These are phyloP conservation scores for Russula sp. DNA, from an alignment of 768 basidiomycete genomes.

Conservation along the genomic window DNA sequence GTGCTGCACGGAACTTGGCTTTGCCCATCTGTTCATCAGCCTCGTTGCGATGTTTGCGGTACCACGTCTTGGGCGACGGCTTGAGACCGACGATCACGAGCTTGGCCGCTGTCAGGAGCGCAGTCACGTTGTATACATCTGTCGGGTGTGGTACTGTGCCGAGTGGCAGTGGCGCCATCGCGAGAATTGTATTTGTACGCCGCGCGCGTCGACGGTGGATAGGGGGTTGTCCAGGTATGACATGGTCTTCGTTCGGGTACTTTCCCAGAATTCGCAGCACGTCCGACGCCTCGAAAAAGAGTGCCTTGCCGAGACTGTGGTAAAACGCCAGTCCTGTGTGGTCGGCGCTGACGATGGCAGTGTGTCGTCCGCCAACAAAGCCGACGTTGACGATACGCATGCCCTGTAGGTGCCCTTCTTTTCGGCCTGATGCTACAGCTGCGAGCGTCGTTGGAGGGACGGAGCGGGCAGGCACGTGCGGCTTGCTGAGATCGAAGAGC, in stretches of 20 bases:
- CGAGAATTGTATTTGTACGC: slow-evolving; percentile 60
- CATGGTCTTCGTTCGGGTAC: slow-evolving; percentile 59
- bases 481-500: slow-evolving; percentile 75
- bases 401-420: slow-evolving; percentile 81
- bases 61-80: slow-evolving; percentile 91
- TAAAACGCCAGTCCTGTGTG: slow-evolving; percentile 91
- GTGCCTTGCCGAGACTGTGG: slow-evolving; percentile 88
- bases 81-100: slow-evolving; percentile 91
- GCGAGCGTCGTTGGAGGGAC: slow-evolving; percentile 66
- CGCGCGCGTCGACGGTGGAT: slow-evolving; percentile 50
- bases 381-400: slow-evolving; percentile 77
- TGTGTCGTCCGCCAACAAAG: slow-evolving; percentile 90
- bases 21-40: slow-evolving; percentile 46
- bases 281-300: slow-evolving; percentile 94
- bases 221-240: slow-evolving; percentile 32
- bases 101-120: slow-evolving; percentile 86
- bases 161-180: slow-evolving; percentile 78
- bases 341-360: slow-evolving; percentile 88
- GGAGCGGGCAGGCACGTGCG: slow-evolving; percentile 62
- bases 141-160: slow-evolving; percentile 71
- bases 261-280: slow-evolving; percentile 90
- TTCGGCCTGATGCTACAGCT: slow-evolving; percentile 68
- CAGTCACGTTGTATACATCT: slow-evolving; percentile 76
- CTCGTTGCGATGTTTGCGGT: slow-evolving; percentile 59
- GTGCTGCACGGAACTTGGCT: slow-evolving; percentile 54